Conservation (phyloP, 2,329 filamentous ascomycete genomes). For the Pyrenochaeta sp. region DNA sequence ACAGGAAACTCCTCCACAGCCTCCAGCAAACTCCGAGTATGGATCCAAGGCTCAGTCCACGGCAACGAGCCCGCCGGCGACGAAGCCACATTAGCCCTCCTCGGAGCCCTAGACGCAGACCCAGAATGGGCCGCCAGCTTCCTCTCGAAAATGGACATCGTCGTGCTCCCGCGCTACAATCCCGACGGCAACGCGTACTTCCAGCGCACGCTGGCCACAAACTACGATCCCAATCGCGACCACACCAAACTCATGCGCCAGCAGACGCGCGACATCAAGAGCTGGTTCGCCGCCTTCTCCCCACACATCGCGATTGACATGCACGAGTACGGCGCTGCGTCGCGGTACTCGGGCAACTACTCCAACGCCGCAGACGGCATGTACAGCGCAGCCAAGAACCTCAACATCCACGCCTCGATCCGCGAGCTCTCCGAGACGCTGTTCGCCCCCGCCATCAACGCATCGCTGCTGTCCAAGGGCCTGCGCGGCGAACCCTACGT, state of each 20-base stretch:
- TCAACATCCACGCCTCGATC: constrained; percentile 45
- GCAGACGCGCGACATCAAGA: constrained; percentile 46
- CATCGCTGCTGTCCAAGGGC: constrained; percentile 30
- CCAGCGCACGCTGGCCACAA: constrained; percentile 45
- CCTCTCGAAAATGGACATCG: constrained; percentile 43
- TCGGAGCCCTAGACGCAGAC: constrained; percentile 45
- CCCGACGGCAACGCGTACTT: constrained; percentile 48
- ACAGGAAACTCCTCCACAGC: constrained; percentile 16
- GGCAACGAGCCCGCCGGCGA: constrained; percentile 50
- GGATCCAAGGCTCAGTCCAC: constrained; percentile 48
- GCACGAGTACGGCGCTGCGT: constrained; percentile 45
- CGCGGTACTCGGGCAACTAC: constrained; percentile 37
- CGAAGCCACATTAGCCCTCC: constrained; percentile 43
- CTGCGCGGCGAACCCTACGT: constrained; percentile 46
- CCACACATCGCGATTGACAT: constrained; percentile 47
- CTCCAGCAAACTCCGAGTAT: constrained; percentile 43
- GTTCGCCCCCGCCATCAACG: constrained; percentile 44
- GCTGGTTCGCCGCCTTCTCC: constrained; percentile 37
- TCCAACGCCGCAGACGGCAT: constrained; percentile 46
- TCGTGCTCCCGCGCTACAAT: constrained; percentile 47
- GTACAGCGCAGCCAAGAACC: constrained; percentile 46
- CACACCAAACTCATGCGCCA: constrained; percentile 46
- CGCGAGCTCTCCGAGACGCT: constrained; percentile 43
- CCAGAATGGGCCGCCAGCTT: constrained; percentile 39
- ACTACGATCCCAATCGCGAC: constrained; percentile 49